These are phyloP conservation scores for Trichopus zeylanicus DNA, from an alignment of 116 monocot genomes.

Conservation along the genomic window DNA sequence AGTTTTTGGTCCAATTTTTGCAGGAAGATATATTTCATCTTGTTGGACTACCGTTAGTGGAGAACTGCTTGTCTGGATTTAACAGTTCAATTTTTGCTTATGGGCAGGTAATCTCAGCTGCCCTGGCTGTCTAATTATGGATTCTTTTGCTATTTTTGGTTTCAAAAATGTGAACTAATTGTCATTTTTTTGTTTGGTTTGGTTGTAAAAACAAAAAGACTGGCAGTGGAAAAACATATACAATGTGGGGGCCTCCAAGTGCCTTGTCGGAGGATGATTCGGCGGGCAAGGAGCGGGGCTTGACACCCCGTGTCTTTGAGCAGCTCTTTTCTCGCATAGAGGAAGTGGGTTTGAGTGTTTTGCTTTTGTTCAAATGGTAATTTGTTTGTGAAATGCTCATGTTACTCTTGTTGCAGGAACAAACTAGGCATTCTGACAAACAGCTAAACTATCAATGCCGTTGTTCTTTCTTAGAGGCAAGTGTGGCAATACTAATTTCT, in stretches of 20 bases:
- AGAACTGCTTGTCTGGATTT: conserved; percentile 91
- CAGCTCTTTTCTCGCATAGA: conserved; percentile 69
- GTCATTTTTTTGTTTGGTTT: background rate
- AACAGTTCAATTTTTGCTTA: conserved; percentile 98
- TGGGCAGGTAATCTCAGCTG: conserved; percentile 44
- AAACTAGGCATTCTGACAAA: conserved; percentile 59
- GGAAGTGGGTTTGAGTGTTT: conserved; percentile 35
- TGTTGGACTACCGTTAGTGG: conserved; percentile 81
- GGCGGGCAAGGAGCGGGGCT: conserved; percentile 43
- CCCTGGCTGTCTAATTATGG: background rate
- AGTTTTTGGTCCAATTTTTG: too few relatives aligned
- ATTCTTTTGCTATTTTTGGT: background rate
- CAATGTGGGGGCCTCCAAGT: conserved; percentile 88
- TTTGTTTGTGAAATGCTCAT: background rate
- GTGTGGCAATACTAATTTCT: background rate
- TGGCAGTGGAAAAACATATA: conserved; percentile 96
- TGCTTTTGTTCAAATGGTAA: background rate
- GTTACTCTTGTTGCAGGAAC: conserved; percentile 38
- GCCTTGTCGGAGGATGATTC: conserved; percentile 46
- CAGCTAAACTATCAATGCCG: conserved; percentile 66
- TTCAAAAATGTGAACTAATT: too few relatives aligned
- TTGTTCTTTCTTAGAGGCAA: conserved; percentile 85
- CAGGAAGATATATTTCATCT: conserved; percentile 81
- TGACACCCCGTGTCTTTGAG: conserved; percentile 90
- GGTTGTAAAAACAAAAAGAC: conserved; percentile 44